A percentile compares a stretch with the other conserved stretches of the same genome.
These are phyloP conservation scores for Colletotrichum sp. DNA, from an alignment of 2,329 filamentous ascomycete species.

Conservation along the genomic window DNA sequence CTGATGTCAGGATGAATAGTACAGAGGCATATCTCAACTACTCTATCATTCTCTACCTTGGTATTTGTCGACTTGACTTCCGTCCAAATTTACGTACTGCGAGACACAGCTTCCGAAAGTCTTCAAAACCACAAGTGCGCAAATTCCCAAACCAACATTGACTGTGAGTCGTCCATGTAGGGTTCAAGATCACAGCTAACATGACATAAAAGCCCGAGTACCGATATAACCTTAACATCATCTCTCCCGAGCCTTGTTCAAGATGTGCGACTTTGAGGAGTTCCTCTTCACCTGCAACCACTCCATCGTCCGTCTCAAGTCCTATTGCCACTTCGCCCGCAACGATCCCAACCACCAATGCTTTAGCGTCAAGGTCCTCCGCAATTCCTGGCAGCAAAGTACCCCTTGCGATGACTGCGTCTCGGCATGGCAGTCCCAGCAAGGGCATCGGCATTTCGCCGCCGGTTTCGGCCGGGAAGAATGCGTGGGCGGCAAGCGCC, in stretches of 20 bases:
- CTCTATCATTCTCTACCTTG: not conserved
- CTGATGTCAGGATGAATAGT: not conserved
- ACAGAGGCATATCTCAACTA: not conserved
- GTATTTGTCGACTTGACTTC: not conserved
- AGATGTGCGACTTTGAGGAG: constrained; percentile 76
- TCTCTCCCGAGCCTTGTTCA: constrained; percentile 20
- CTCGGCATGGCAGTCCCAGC: constrained; percentile 19
- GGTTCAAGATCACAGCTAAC: not conserved
- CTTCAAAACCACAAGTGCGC: not conserved
- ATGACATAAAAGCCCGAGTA: not conserved
- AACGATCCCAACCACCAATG: constrained; percentile 76
- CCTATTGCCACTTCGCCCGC: constrained; percentile 77
- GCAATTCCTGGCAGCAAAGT: constrained; percentile 62
- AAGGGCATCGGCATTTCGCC: not conserved
- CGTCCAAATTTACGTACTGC: not conserved
- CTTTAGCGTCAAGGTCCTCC: constrained; percentile 69
- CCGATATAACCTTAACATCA: not conserved
- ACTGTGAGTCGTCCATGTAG: not conserved
- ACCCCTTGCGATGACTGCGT: constrained; percentile 58
- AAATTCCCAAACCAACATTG: not conserved
- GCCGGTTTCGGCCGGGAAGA: not conserved
- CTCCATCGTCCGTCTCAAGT: constrained; percentile 62
- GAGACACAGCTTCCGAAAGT: not conserved
- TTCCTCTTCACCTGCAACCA: constrained; percentile 72
- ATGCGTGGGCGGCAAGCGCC: not conserved